Percentiles rank a stretch among this genome's conserved stretches.
These are phyloP conservation scores for Fragosphaeria purpurea DNA, from an alignment of 2,329 filamentous ascomycete genomes.

Conservation along the genomic window DNA sequence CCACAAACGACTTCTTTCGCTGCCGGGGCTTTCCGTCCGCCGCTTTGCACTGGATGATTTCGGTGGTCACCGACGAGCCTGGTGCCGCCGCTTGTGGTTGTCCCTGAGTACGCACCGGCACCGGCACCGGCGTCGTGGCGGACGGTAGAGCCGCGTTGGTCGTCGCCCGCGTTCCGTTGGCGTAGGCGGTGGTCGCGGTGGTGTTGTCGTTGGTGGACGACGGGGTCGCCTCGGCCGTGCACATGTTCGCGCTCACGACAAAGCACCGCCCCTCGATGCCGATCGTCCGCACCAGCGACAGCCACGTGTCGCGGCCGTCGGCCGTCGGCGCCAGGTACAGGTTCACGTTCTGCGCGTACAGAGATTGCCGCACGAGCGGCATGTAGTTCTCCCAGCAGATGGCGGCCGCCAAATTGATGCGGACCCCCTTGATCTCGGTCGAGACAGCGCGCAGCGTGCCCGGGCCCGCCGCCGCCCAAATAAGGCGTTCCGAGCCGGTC, in stretches of 20 bases:
- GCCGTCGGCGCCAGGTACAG: slow-evolving; percentile 86
- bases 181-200: background rate
- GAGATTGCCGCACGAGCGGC: slow-evolving; percentile 71
- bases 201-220: slow-evolving; percentile 34
- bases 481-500: slow-evolving; percentile 70
- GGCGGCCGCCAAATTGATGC: slow-evolving; percentile 70
- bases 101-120: too few species aligned
- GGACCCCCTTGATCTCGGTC: slow-evolving; percentile 68
- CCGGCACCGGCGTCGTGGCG: too few species aligned
- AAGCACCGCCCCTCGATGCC: slow-evolving; percentile 76
- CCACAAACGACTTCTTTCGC: slow-evolving; percentile 24
- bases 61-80: slow-evolving; percentile 12
- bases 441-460: slow-evolving; percentile 69
- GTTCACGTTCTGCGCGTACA: slow-evolving; percentile 88
- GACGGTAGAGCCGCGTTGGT: too few species aligned
- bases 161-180: too few species aligned
- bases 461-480: slow-evolving; percentile 82
- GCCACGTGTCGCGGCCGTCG: slow-evolving; percentile 74
- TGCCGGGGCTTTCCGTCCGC: background rate
- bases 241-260: slow-evolving; percentile 80
- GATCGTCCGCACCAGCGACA: slow-evolving; percentile 70
- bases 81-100: background rate
- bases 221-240: slow-evolving; percentile 42
- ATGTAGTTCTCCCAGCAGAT: slow-evolving; percentile 99
- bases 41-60: background rate